These are phyloP conservation scores for Davidsoniella virescens DNA, from an alignment of 2,329 filamentous ascomycete genomes.

Conservation along the genomic window DNA sequence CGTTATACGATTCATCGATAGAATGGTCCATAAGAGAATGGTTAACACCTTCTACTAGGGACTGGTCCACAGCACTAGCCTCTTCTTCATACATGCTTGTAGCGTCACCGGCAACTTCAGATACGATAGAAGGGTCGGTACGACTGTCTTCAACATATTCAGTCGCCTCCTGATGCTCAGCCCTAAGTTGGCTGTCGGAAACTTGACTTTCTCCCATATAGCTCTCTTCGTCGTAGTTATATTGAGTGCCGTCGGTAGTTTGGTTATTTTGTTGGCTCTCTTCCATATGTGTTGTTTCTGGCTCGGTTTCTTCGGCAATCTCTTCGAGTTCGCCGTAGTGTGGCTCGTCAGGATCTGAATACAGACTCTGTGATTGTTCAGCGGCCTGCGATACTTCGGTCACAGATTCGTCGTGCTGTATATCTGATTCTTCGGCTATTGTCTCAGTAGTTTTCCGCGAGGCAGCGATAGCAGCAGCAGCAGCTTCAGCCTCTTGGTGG, in stretches of 20 bases:
- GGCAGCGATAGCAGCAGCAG: neutral
- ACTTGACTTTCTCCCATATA: constrained; percentile 3
- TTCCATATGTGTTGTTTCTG: constrained; percentile 2
- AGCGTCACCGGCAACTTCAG: neutral
- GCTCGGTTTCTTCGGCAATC: constrained; percentile 9
- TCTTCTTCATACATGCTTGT: neutral
- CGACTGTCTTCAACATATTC: constrained; percentile 1
- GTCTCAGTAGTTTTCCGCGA: neutral
- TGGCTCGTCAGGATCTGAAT: constrained; percentile 10
- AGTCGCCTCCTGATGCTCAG: neutral
- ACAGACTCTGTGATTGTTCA: constrained; percentile 5
- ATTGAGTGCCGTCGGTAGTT: neutral
- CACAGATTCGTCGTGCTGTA: constrained; percentile 3
- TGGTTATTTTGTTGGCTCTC: neutral
- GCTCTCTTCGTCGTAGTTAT: neutral
- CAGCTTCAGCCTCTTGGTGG: constrained; percentile 2
- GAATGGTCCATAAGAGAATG: constrained; percentile 11
- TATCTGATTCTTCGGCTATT: neutral
- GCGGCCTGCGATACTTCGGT: constrained; percentile 2
- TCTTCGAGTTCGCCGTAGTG: constrained; percentile 10
- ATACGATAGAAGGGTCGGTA: neutral
- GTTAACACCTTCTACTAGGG: neutral
- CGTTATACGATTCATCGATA: constrained; percentile 12
- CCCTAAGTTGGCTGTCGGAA: constrained; percentile 3
- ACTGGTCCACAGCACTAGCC: neutral